A percentile compares a stretch with the other conserved stretches of the same genome.
Conservation (phyloP, 2,329 filamentous ascomycete genomes). For the Chrysoporthe cubensis region DNA sequence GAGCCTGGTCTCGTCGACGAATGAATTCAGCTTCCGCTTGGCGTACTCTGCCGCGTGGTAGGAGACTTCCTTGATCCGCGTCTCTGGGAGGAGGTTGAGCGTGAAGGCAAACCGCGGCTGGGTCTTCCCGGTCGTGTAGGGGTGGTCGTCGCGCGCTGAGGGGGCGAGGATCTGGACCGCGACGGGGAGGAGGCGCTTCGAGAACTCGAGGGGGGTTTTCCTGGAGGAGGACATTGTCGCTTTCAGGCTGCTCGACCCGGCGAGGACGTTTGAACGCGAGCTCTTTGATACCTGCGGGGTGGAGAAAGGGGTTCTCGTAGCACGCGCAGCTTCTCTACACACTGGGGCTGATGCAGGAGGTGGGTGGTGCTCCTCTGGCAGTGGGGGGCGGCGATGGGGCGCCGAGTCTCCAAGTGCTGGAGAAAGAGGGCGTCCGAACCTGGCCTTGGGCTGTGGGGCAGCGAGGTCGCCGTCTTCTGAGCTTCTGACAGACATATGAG, state of each 20-base stretch:
- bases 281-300: background rate
- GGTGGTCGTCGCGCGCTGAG: slow-evolving; percentile 6
- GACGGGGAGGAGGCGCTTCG: background rate
- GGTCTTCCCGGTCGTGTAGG: background rate
- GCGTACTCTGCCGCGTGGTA: slow-evolving; percentile 19
- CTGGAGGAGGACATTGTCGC: slow-evolving; percentile 1
- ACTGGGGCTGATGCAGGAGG: background rate
- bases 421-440: background rate
- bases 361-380: background rate
- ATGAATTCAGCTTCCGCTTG: background rate
- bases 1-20: slow-evolving; percentile 18
- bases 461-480: background rate
- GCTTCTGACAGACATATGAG: background rate
- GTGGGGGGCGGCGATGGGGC: background rate
- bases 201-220: background rate
- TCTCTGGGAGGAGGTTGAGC: slow-evolving; percentile 20
- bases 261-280: background rate
- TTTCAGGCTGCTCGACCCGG: background rate
- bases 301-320: background rate
- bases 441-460: background rate
- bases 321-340: background rate
- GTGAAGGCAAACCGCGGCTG: slow-evolving; percentile 17
- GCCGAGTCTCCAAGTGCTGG: background rate
- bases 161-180: background rate
- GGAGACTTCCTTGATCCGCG: slow-evolving; percentile 22